phyloP scores from a whole-genome alignment of 495 filamentous ascomycete species.

The Xylaria sp. region DNA sequence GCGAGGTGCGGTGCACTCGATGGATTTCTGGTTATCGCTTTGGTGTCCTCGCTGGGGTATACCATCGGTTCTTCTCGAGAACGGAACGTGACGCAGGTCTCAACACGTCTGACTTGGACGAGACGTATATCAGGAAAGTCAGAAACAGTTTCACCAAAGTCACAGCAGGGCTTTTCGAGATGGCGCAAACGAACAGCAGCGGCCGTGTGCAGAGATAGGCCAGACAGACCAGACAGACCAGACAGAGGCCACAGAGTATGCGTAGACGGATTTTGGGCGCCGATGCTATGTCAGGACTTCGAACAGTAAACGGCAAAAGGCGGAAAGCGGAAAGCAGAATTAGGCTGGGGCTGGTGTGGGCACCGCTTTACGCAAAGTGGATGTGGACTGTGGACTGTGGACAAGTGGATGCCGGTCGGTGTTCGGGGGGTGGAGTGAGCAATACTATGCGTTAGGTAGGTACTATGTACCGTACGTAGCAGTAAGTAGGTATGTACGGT shows the following conservation, averaged over 20 bases:
- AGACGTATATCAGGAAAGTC: background rate
- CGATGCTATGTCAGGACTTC: background rate
- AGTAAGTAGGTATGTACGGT: too few relatives aligned
- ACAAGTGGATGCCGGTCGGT: background rate
- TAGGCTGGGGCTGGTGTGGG: conserved; percentile 13
- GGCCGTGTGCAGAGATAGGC: background rate
- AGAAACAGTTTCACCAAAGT: background rate
- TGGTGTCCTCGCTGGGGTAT: background rate
- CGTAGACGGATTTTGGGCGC: conserved; percentile 6
- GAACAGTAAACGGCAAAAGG: conserved; percentile 17
- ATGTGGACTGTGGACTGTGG: too few relatives aligned
- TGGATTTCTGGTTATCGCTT: background rate
- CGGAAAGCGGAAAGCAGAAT: conserved; percentile 8
- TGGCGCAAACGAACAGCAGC: background rate
- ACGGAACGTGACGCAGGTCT: conserved; percentile 4
- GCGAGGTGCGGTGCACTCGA: background rate
- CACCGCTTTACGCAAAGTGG: background rate
- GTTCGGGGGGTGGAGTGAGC: background rate
- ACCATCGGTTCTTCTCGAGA: background rate
- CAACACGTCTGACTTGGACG: background rate
- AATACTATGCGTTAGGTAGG: too few relatives aligned
- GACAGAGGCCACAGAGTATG: too few relatives aligned
- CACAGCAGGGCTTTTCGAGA: background rate
- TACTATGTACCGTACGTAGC: too few relatives aligned
- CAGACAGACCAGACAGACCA: background rate